Evolutionary conservation across 805 yeast species (phyloP).

Genomic region (Candida corydali): DNA sequence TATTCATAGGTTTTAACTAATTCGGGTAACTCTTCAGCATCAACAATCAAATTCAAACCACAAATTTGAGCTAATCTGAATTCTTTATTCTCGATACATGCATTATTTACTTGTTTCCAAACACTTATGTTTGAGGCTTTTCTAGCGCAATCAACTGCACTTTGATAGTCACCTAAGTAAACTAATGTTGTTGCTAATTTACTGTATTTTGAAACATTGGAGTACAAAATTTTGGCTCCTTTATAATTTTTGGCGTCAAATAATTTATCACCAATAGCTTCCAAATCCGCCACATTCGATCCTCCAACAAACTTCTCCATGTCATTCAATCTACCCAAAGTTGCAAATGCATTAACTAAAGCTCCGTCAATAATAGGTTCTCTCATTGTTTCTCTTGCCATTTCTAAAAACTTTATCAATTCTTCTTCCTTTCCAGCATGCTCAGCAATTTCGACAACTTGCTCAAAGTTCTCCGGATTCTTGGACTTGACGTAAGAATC

Average conservation of each 20-base stretch:
- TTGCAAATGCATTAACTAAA: slow-evolving; percentile 81
- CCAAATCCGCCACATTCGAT: slow-evolving; percentile 90
- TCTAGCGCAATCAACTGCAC: slow-evolving; percentile 98
- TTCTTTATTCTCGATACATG: slow-evolving; percentile 92
- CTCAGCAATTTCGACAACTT: slow-evolving; percentile 89
- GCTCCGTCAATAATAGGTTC: slow-evolving; percentile 95
- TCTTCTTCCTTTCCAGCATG: slow-evolving; percentile 97
- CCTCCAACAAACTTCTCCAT: slow-evolving; percentile 81
- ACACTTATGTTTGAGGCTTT: slow-evolving; percentile 91
- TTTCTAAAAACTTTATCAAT: slow-evolving; percentile 74
- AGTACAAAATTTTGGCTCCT: slow-evolving; percentile 86
- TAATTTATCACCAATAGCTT: slow-evolving; percentile 86
- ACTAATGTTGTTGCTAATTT: slow-evolving; percentile 96
- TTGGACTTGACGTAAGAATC: slow-evolving; percentile 87
- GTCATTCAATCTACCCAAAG: slow-evolving; percentile 67
- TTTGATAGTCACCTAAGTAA: slow-evolving; percentile 85
- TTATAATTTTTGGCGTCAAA: slow-evolving; percentile 77
- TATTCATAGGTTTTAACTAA: slow-evolving; percentile 82
- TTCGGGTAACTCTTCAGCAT: slow-evolving; percentile 94
- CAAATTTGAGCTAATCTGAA: slow-evolving; percentile 97
- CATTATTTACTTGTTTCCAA: slow-evolving; percentile 97
- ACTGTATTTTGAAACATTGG: slow-evolving; percentile 88
- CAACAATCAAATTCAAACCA: slow-evolving; percentile 94
- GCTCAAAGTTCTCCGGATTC: slow-evolving; percentile 85
- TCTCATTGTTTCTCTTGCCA: slow-evolving; percentile 89